Conservation (phyloP, 2,329 filamentous ascomycete species). For the Aspergillus tanneri region DNA sequence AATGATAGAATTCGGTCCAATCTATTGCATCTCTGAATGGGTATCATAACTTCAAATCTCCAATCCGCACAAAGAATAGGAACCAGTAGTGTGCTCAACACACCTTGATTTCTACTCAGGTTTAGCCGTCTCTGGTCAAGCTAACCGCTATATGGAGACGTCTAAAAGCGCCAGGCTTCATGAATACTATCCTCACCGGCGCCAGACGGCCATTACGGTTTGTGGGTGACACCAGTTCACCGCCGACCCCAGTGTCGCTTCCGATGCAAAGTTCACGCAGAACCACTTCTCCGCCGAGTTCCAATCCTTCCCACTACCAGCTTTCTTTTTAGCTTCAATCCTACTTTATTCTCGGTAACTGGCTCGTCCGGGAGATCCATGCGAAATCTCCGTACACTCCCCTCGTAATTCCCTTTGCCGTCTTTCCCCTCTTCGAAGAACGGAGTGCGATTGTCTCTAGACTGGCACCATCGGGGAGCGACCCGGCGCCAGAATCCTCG, state of each 20-base stretch:
- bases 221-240: too few relatives aligned
- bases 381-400: slow-evolving; percentile 47
- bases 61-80: background rate
- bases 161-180: slow-evolving; percentile 2
- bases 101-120: background rate
- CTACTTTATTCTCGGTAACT: background rate
- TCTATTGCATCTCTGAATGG: slow-evolving; percentile 22
- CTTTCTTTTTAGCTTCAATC: slow-evolving; percentile 17
- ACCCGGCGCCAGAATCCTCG: slow-evolving; percentile 44
- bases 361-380: slow-evolving; percentile 44
- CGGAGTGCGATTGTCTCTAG: slow-evolving; percentile 32
- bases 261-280: background rate
- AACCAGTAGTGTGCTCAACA: slow-evolving; percentile 7
- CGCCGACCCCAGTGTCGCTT: too few relatives aligned
- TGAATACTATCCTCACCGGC: background rate
- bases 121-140: background rate
- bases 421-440: slow-evolving; percentile 44
- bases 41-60: slow-evolving; percentile 10
- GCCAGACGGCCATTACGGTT: background rate
- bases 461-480: slow-evolving; percentile 42
- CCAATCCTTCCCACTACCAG: slow-evolving; percentile 6
- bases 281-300: background rate
- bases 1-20: slow-evolving; percentile 3
- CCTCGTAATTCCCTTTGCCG: slow-evolving; percentile 41
- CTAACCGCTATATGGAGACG: background rate